Evolutionary conservation across 441 rosid species (phyloP), one percentile per base, ranked within the genome.

Genomic region (Theobroma grandiflorum): DNA sequence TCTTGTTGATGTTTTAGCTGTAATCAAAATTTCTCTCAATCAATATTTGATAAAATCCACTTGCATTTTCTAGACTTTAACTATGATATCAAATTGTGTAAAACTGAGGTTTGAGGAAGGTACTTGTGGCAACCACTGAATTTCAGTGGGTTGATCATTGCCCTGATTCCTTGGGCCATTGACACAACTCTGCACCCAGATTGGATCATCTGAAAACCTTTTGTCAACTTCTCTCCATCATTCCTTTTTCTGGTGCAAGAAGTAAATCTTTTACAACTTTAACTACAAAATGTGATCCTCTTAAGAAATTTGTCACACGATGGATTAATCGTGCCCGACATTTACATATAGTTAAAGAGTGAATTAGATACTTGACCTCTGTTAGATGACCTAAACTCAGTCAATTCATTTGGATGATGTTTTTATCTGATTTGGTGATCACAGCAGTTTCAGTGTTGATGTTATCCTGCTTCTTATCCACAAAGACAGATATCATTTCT

Each of bases 391-490:
- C 37, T 58, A 42, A 42, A 20, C 26, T 38, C 20, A 40, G 40
- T 22, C 65, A 16, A 55, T 38, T 73, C 4, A 58, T 40, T 40
- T 16, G 65, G 61, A 49, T 81, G 82, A 42, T 57, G 59, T 77
- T 58, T 58, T 68, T 72, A 37, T 65, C 20, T 37, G 52, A 38
- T 65, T 8, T 65, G 64, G 37, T 77, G 4, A 35, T 40, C 22
- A 12, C 64, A 6, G 62, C 64, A 35, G 10, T 66, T 66, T 64
- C 43, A 31, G 38, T 43, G 43, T 66, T 68, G 53, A 18, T 8
- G 26, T 22, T 68, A 45, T 16, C 11, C 11, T 18, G 12, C 53
- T 40, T 68, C 14, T 8, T 68, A 64, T n/a, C 43, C 2, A 10
- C 8, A 8, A 68, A 4, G 33, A 14, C 9, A 20, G 71, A 37